Evolutionary conservation across 2,329 filamentous ascomycete species (phyloP).

Genomic region (Lachnellula willkommii): DNA sequence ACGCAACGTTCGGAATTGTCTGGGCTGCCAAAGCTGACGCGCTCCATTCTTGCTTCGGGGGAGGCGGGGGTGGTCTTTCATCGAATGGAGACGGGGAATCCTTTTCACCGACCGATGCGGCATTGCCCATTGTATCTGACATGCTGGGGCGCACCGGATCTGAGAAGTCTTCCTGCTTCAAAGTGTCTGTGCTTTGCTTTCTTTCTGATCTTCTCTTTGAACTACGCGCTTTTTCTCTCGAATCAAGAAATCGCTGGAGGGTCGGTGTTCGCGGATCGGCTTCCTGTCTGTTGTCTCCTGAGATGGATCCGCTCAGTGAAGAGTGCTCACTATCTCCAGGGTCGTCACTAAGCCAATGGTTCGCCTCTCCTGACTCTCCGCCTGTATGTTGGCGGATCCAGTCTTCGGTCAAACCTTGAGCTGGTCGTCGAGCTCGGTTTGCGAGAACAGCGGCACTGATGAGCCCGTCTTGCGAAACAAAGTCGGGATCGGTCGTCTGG

Average conservation of each 20-base stretch:
- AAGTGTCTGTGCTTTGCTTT: constrained; percentile 32
- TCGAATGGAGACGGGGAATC: constrained; percentile 19
- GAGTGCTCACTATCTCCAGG: constrained; percentile 68
- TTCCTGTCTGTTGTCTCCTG: constrained; percentile 45
- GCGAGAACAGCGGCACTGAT: constrained; percentile 53
- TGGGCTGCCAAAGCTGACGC: constrained; percentile 18
- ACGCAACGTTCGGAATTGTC: background rate
- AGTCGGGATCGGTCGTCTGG: constrained; percentile 34
- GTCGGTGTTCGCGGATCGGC: constrained; percentile 32
- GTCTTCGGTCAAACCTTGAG: constrained; percentile 67
- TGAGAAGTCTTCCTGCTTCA: constrained; percentile 29
- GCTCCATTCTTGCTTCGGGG: constrained; percentile 24
- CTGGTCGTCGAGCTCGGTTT: constrained; percentile 55
- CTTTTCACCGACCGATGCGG: constrained; percentile 13
- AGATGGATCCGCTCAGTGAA: constrained; percentile 64
- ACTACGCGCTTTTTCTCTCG: constrained; percentile 17
- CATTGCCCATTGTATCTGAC: constrained; percentile 20
- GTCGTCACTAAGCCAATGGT: constrained; percentile 80
- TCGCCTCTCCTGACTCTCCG: constrained; percentile 63
- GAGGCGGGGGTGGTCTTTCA: constrained; percentile 38
- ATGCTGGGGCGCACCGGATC: constrained; percentile 19
- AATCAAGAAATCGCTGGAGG: constrained; percentile 25
- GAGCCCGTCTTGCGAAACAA: constrained; percentile 31
- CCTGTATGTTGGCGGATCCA: constrained; percentile 82
- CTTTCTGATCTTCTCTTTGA: constrained; percentile 25